phyloP scores from a whole-genome alignment of 225 moss, liverwort and hornwort species.

The Ulota crispa region DNA sequence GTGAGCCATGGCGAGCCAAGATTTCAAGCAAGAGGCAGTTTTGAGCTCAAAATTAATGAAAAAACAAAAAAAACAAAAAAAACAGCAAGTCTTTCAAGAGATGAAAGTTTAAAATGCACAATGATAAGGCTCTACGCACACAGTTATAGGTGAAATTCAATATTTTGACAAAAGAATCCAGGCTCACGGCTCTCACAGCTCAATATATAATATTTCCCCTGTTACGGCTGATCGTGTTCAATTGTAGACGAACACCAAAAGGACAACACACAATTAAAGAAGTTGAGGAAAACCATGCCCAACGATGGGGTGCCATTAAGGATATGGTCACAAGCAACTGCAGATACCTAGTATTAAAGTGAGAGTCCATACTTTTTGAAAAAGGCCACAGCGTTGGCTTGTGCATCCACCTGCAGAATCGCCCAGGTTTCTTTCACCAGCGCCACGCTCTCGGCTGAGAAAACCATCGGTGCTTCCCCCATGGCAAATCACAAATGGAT shows the following conservation, averaged over 20 bases:
- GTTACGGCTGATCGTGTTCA: not conserved
- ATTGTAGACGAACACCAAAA: not conserved
- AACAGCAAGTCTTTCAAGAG: too few relatives aligned
- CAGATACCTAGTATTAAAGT: not conserved
- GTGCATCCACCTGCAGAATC: slow-evolving; percentile 32
- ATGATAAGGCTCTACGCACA: too few relatives aligned
- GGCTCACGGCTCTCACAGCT: too few relatives aligned
- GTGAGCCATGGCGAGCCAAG: too few relatives aligned
- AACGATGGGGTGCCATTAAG: not conserved
- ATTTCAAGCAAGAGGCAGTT: not conserved
- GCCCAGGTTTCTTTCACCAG: slow-evolving; percentile 57
- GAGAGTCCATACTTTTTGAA: slow-evolving; percentile 27
- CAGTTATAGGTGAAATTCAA: too few relatives aligned
- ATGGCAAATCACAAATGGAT: not conserved
- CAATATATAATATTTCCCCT: not conserved
- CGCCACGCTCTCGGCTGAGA: slow-evolving; percentile 41
- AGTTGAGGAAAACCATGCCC: not conserved
- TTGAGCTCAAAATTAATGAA: too few relatives aligned
- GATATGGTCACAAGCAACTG: too few relatives aligned
- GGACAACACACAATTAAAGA: not conserved
- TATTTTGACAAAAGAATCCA: too few relatives aligned
- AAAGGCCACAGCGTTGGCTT: slow-evolving; percentile 40
- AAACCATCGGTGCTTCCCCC: slow-evolving; percentile 20
- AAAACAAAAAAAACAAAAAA: too few relatives aligned
- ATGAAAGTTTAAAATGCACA: too few relatives aligned